A percentile compares a stretch with the other conserved stretches of the same genome.
Evolutionary conservation across 768 basidiomycete genomes (phyloP).

Genomic region (Chalciporus pseudorubinellus): DNA sequence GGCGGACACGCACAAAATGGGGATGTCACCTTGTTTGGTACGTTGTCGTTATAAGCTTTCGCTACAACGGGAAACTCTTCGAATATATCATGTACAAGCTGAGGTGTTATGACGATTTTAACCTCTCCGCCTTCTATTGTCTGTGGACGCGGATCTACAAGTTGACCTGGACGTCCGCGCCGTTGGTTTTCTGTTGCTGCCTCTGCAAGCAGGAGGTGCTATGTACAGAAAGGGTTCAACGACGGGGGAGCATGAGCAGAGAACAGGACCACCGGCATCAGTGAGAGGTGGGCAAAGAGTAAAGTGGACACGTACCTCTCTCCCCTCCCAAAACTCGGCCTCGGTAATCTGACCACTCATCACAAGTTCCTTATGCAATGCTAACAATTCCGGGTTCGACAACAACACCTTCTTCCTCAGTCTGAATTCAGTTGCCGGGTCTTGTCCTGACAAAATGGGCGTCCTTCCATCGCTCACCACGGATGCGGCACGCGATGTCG

Average conservation of each 20-base stretch:
- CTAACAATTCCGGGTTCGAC: conserved; percentile 71
- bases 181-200: conserved; percentile 69
- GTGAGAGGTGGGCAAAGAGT: not conserved
- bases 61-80: conserved; percentile 96
- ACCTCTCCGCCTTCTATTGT: conserved; percentile 81
- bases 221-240: not conserved
- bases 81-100: conserved; percentile 93
- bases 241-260: not conserved
- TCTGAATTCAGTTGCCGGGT: conserved; percentile 65
- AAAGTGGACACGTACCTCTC: conserved; percentile 59
- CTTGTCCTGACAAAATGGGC: conserved; percentile 55
- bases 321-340: conserved; percentile 95
- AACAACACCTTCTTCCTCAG: conserved; percentile 78
- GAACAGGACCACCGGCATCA: conserved; percentile 12
- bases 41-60: conserved; percentile 89
- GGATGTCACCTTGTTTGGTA: conserved; percentile 70
- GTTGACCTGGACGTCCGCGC: conserved; percentile 79
- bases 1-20: not conserved
- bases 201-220: conserved; percentile 79
- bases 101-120: conserved; percentile 87
- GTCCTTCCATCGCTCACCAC: conserved; percentile 54
- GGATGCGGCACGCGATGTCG: conserved; percentile 61
- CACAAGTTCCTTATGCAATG: conserved; percentile 87
- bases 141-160: conserved; percentile 87
- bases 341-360: conserved; percentile 83